Percentiles rank a stretch among this genome's conserved stretches.
Conservation (phyloP, 202 grass and related monocot species). For the Panicum hallii region DNA sequence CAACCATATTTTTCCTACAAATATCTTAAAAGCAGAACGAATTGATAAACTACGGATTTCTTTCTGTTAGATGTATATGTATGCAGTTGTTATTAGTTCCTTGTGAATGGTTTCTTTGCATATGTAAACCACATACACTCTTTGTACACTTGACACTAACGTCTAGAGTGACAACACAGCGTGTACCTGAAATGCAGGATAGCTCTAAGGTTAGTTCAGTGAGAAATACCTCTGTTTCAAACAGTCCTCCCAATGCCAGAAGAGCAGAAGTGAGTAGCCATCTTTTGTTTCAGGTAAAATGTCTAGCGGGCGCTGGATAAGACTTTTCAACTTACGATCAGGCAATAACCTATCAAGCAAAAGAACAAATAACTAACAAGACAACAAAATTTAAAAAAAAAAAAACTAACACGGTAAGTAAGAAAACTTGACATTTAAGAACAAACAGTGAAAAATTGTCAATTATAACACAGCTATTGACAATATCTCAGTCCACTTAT, state of each 20-base stretch:
- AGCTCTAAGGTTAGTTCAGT: constrained; percentile 25
- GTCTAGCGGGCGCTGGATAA: constrained; percentile 83
- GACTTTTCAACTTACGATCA: constrained; percentile 87
- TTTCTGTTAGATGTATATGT: not conserved
- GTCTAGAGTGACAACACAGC: constrained; percentile 1
- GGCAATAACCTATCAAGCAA: constrained; percentile 80
- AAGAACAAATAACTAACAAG: constrained; percentile 38
- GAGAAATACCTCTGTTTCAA: constrained; percentile 85
- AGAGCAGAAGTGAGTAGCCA: constrained; percentile 90
- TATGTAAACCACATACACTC: not conserved
- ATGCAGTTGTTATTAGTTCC: not conserved
- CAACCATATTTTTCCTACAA: not conserved
- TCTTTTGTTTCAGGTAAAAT: constrained; percentile 95
- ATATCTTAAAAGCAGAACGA: constrained; percentile 1
- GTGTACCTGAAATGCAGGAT: constrained; percentile 18
- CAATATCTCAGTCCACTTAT: not conserved
- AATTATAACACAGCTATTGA: constrained; percentile 1
- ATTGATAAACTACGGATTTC: constrained; percentile 21
- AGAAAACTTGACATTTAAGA: constrained; percentile 1
- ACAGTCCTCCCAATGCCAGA: constrained; percentile 98
- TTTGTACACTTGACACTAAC: not conserved
- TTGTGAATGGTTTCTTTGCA: constrained; percentile 1
- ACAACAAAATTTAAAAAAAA: not conserved
- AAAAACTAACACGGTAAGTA: constrained; percentile 2
- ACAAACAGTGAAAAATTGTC: constrained; percentile 1